Conservation (phyloP, 495 filamentous ascomycete genomes). For the Tuber borchii region DNA sequence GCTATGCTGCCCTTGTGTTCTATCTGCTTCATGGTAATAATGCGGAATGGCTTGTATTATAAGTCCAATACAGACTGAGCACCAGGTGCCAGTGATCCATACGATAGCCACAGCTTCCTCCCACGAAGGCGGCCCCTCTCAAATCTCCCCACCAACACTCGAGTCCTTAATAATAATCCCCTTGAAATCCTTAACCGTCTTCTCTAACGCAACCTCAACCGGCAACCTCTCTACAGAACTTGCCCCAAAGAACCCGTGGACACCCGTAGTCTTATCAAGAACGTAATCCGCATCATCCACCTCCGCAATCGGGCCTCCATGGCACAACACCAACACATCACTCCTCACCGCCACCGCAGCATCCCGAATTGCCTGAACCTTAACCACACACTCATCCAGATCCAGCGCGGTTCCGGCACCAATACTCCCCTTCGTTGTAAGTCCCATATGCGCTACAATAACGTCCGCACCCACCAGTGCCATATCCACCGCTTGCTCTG, state of each 20-base stretch:
- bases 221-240: conserved; percentile 66
- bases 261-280: conserved; percentile 52
- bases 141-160: neutral
- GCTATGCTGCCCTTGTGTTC: neutral
- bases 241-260: conserved; percentile 67
- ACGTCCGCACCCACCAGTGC: conserved; percentile 59
- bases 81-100: neutral
- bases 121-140: neutral
- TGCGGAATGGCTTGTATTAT: neutral
- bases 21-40: neutral
- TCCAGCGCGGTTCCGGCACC: conserved; percentile 55
- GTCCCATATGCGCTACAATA: conserved; percentile 62
- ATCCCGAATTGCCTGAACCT: conserved; percentile 59
- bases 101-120: neutral
- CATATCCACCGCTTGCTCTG: conserved; percentile 56
- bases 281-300: conserved; percentile 59
- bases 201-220: conserved; percentile 59
- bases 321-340: conserved; percentile 61
- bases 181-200: conserved; percentile 59
- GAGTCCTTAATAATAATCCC: conserved; percentile 37
- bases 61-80: neutral
- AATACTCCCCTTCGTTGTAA: conserved; percentile 60
- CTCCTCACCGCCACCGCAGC: conserved; percentile 50
- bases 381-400: conserved; percentile 55
- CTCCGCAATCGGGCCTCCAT: conserved; percentile 61